Base-by-base conservation (phyloP, 2,329 filamentous ascomycete genomes). In the Colletotrichum sp. region DNA sequence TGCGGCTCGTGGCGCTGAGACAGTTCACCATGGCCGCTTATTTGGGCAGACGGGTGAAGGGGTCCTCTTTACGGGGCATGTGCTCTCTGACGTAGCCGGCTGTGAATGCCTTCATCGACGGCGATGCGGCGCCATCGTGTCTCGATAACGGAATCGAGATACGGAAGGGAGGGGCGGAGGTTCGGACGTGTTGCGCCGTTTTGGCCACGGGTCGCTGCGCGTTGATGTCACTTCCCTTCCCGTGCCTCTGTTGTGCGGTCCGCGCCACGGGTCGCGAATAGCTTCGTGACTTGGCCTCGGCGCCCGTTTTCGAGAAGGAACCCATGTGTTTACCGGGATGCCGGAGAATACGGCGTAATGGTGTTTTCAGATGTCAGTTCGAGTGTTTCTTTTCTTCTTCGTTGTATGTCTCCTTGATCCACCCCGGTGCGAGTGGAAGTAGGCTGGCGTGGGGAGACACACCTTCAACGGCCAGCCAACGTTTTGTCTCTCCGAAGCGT, bases 1-100 rank as follows among this genome's bases (percentile, higher is more conserved):
- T 28, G 43, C 60, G 62, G 73, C 65, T 75, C 73, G 56, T 72
- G 69, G 73, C 62, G 72, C 56, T 64, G 69, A 75, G 73, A 75
- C 73, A 75, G 61, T 34, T 58, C 22, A 48, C 58, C 58, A 60
- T 30, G 43, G 18, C 69, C 52, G 69, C 70, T 61, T 61, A 22
- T 10, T 3, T 56, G 25, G 39, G n/a, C 32, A 25, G 36, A 27
- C 6, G 10, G 28, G 58, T 55, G 28, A 55, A 70, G 39, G 43
- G 43, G 28, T 28, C 28, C 52, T 64, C n/a, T 16, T 34, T 8
- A 13, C 1, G 9, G 43, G 43, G 70, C 73, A 75, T 71, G 70
- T 75, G 70, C 28, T 48, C 56, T 8, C 68, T 73, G 73, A 75
- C 73, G 70, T 73, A 75, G 64, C 34, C 3, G 56, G 27, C 13